Evolutionary conservation across 805 yeast genomes (phyloP).

Genomic region (Myxozyma vanderwaltii): DNA sequence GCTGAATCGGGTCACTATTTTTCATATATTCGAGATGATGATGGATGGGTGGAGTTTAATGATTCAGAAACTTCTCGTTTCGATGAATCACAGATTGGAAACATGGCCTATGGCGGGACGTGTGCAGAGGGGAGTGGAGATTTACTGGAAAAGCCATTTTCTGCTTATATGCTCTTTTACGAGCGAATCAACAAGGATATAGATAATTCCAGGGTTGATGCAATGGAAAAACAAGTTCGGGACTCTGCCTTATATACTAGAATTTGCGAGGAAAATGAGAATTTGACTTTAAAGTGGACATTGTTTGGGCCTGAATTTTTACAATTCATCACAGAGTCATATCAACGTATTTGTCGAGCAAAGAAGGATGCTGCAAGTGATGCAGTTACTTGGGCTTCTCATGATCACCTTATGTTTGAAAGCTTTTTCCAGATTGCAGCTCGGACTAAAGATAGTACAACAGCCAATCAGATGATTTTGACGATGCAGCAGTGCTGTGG

Average conservation of each 20-base stretch:
- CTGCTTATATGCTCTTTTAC: slow-evolving; percentile 33
- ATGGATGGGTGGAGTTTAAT: slow-evolving; percentile 31
- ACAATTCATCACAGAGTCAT: slow-evolving; percentile 13
- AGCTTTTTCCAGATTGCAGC: slow-evolving; percentile 19
- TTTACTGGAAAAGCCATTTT: slow-evolving; percentile 22
- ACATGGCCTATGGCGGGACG: slow-evolving; percentile 26
- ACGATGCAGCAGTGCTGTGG: slow-evolving; percentile 5
- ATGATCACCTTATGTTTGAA: slow-evolving; percentile 19
- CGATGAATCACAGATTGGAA: slow-evolving; percentile 20
- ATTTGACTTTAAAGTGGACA: slow-evolving; percentile 8
- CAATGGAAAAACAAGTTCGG: neutral
- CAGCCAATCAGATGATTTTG: slow-evolving; percentile 6
- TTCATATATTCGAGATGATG: slow-evolving; percentile 23
- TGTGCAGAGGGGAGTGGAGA: slow-evolving; percentile 3
- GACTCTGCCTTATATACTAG: neutral
- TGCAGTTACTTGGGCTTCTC: slow-evolving; percentile 1
- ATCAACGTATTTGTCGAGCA: neutral
- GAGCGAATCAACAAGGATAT: slow-evolving; percentile 20
- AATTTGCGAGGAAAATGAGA: slow-evolving; percentile 23
- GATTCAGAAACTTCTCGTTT: slow-evolving; percentile 27
- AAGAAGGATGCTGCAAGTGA: neutral
- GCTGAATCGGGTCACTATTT: slow-evolving; percentile 34
- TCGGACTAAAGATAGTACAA: slow-evolving; percentile 9
- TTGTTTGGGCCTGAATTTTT: slow-evolving; percentile 21
- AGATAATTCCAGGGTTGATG: neutral